Evolutionary conservation across 768 basidiomycete genomes (phyloP).

Genomic region (Boletus tomentosulus): DNA sequence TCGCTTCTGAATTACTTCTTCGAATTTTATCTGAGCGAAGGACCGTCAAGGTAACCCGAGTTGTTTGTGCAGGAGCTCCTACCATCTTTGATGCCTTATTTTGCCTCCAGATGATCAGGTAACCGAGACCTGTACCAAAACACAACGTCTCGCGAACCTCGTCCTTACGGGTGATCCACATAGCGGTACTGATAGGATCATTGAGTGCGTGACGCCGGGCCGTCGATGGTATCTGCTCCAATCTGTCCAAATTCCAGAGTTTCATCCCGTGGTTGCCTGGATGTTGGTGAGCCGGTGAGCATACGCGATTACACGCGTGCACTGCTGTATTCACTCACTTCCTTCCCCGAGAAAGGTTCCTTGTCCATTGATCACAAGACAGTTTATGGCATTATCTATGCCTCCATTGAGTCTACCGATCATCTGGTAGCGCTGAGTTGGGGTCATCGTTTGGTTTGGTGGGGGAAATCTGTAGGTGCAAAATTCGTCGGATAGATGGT

Average conservation of each 20-base stretch:
- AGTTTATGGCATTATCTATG: neutral
- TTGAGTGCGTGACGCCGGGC: neutral
- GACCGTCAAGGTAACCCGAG: neutral
- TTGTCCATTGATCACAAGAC: neutral
- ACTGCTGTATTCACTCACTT: neutral
- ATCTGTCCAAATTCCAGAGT: neutral
- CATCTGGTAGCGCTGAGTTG: neutral
- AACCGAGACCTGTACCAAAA: neutral
- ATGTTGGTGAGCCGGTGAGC: neutral
- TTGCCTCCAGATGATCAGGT: neutral
- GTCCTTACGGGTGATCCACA: neutral
- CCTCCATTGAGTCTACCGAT: neutral
- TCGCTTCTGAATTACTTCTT: neutral
- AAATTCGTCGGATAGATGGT: no score
- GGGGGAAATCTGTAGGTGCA: no score
- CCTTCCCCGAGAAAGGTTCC: neutral
- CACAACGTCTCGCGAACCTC: neutral
- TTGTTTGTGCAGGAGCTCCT: neutral
- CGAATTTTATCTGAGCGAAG: neutral
- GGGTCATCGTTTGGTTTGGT: no score
- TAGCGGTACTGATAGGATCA: neutral
- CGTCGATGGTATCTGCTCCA: neutral
- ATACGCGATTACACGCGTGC: neutral
- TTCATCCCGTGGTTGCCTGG: neutral
- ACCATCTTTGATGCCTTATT: neutral